Percentiles rank a stretch among this genome's conserved stretches.
Evolutionary conservation across 495 filamentous ascomycete genomes (phyloP).

Genomic region (Ramalina peruviana): DNA sequence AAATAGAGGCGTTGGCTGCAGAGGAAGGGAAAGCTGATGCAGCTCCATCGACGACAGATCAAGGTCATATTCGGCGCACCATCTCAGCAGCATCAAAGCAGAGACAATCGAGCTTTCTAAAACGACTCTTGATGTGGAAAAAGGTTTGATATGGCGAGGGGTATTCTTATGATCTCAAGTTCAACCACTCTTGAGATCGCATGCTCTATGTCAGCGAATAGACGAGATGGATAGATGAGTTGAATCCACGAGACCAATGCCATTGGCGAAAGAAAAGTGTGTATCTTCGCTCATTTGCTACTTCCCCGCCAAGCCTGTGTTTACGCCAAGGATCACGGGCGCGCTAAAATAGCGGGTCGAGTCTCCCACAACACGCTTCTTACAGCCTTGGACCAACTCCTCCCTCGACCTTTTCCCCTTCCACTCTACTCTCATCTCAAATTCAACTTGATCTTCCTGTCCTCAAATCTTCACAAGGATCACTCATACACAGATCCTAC

Average conservation of each 20-base stretch:
- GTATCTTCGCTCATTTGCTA: neutral
- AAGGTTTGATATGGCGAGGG: conserved; percentile 9
- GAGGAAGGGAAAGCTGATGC: conserved; percentile 5
- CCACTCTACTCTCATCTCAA: neutral
- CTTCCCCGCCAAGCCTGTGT: neutral
- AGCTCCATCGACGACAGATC: neutral
- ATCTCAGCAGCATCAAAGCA: neutral
- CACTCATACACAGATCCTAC: too few species aligned
- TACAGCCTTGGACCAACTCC: neutral
- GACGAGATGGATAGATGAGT: too few species aligned
- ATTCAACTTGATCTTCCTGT: neutral
- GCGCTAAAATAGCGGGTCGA: conserved; percentile 6
- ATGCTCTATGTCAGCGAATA: too few species aligned
- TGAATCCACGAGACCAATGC: too few species aligned
- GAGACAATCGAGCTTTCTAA: conserved; percentile 6
- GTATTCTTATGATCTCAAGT: too few species aligned
- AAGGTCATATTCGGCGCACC: neutral
- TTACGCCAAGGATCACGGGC: conserved; percentile 11
- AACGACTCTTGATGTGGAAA: conserved; percentile 10
- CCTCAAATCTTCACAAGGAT: conserved; percentile 30
- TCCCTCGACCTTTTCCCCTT: neutral
- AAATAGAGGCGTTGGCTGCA: conserved; percentile 10
- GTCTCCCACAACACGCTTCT: conserved; percentile 11
- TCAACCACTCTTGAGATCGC: too few species aligned
- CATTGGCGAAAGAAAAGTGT: too few species aligned